These are phyloP conservation scores for Coprinopsis cinerea DNA, from an alignment of 768 basidiomycete genomes.

Conservation along the genomic window DNA sequence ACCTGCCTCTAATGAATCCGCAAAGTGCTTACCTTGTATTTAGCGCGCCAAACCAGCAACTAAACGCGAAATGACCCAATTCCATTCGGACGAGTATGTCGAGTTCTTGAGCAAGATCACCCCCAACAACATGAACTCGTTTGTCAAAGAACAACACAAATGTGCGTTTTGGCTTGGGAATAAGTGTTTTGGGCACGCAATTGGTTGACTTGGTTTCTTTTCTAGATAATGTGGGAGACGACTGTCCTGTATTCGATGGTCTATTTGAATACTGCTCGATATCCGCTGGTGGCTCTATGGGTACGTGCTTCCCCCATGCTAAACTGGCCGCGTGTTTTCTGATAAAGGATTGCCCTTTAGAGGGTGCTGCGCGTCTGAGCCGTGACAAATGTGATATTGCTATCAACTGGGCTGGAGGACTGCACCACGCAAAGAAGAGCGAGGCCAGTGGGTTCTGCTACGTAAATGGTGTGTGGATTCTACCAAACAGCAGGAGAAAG, in stretches of 20 bases:
- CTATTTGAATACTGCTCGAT: conserved; percentile 99
- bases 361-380: conserved; percentile 94
- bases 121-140: conserved; percentile 92
- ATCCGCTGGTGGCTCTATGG: conserved; percentile 99
- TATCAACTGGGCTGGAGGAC: conserved; percentile 97
- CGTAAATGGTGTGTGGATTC: conserved; percentile 69
- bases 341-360: conserved; percentile 34
- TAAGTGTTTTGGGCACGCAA: no score
- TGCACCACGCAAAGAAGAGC: conserved; percentile 98
- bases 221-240: conserved; percentile 94
- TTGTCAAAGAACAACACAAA: conserved; percentile 92
- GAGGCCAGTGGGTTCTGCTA: conserved; percentile 99
- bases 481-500: background rate
- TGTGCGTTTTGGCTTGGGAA: conserved; percentile 47
- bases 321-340: conserved; percentile 2
- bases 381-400: conserved; percentile 98
- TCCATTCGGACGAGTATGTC: conserved; percentile 98
- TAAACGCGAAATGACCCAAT: conserved; percentile 99
- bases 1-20: background rate
- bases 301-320: conserved; percentile 38
- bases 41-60: conserved; percentile 99
- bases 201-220: conserved; percentile 1
- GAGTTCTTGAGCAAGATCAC: conserved; percentile 93
- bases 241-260: conserved; percentile 98
- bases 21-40: background rate